A percentile compares a stretch with the other conserved stretches of the same genome.
Conservation (phyloP, 2,329 filamentous ascomycete genomes). For the Aureobasidium sp. region DNA sequence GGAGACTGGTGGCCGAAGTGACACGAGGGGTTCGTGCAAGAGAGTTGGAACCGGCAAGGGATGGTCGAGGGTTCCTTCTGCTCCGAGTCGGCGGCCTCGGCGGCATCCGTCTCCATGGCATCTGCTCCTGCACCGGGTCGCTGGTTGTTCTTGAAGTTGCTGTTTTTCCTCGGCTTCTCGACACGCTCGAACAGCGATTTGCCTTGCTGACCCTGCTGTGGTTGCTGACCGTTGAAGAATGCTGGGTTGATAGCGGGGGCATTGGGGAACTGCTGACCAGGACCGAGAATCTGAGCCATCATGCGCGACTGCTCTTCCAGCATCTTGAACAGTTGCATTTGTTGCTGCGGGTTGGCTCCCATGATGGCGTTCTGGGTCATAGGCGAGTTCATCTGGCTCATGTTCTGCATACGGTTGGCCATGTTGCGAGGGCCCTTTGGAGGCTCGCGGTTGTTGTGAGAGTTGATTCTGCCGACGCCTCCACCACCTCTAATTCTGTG, state of each 20-base stretch:
- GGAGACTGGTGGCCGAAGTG: slow-evolving; percentile 92
- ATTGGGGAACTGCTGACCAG: slow-evolving; percentile 35
- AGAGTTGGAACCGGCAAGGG: slow-evolving; percentile 81
- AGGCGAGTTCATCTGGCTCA: slow-evolving; percentile 27
- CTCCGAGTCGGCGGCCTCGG: slow-evolving; percentile 44
- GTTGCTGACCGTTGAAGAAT: slow-evolving; percentile 34
- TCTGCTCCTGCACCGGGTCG: slow-evolving; percentile 15
- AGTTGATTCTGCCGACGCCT: slow-evolving; percentile 72
- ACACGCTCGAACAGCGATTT: slow-evolving; percentile 69
- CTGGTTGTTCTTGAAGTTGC: slow-evolving; percentile 42
- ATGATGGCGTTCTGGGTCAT: slow-evolving; percentile 41
- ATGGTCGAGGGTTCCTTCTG: slow-evolving; percentile 46
- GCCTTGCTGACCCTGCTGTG: slow-evolving; percentile 20
- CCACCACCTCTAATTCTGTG: slow-evolving; percentile 66
- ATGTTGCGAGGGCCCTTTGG: slow-evolving; percentile 57
- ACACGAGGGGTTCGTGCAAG: slow-evolving; percentile 82
- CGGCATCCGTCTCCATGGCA: slow-evolving; percentile 23
- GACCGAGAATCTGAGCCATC: slow-evolving; percentile 59
- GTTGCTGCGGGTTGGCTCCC: slow-evolving; percentile 52
- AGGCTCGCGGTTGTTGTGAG: slow-evolving; percentile 56
- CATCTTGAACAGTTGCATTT: slow-evolving; percentile 61
- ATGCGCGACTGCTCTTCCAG: slow-evolving; percentile 64
- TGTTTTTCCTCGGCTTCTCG: slow-evolving; percentile 46
- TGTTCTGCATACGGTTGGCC: slow-evolving; percentile 34
- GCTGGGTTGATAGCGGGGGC: slow-evolving; percentile 45